Evolutionary conservation across 2,329 filamentous ascomycete species (phyloP).

Genomic region (Diaporthe humulicola): DNA sequence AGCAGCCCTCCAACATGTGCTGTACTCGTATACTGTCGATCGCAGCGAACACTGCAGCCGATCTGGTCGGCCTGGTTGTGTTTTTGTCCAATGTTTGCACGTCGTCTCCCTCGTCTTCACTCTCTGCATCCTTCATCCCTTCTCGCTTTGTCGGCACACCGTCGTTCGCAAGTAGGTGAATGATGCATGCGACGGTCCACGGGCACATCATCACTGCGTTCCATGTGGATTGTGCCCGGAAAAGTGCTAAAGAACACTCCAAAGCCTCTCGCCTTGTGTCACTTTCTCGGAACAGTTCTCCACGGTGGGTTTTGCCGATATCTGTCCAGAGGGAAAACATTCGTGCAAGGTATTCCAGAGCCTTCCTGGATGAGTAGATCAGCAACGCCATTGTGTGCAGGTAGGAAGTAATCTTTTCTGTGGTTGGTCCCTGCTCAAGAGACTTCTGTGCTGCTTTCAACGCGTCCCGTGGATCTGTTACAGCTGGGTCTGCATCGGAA

Average conservation of each 20-base stretch:
- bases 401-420: neutral
- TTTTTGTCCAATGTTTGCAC: neutral
- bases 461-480: neutral
- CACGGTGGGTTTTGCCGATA: neutral
- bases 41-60: neutral
- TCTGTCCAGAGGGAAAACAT: neutral
- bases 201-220: neutral
- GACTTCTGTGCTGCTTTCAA: neutral
- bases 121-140: neutral
- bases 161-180: neutral
- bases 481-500: too few relatives aligned
- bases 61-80: neutral
- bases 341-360: neutral
- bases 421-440: neutral
- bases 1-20: neutral
- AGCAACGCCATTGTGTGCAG: neutral
- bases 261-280: neutral
- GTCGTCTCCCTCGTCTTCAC: neutral
- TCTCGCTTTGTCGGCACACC: neutral
- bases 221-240: neutral
- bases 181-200: neutral
- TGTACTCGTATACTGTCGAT: neutral
- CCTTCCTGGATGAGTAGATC: neutral
- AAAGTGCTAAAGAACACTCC: neutral
- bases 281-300: neutral